Conservation (phyloP, 495 filamentous ascomycete genomes). For the Penicillium odoratum region DNA sequence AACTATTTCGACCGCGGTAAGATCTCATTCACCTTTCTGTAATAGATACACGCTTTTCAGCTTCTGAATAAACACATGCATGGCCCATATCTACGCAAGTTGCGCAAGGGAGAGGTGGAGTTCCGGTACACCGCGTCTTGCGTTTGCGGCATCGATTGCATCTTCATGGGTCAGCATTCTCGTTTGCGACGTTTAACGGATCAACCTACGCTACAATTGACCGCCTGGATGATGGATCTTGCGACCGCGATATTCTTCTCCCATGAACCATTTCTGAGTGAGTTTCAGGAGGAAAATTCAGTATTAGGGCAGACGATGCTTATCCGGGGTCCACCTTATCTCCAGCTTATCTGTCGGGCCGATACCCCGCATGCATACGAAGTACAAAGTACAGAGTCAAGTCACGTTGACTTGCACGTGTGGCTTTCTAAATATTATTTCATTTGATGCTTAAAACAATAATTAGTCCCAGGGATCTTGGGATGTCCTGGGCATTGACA, state of each 20-base stretch:
- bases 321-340: too few relatives aligned
- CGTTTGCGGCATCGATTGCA: constrained; percentile 40
- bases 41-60: constrained; percentile 39
- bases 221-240: constrained; percentile 24
- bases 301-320: too few relatives aligned
- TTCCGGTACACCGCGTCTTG: constrained; percentile 40
- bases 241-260: constrained; percentile 25
- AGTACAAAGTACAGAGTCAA: too few relatives aligned
- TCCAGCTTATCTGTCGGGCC: too few relatives aligned
- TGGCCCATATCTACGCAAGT: constrained; percentile 34
- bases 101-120: constrained; percentile 35
- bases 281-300: background rate
- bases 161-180: constrained; percentile 18
- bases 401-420: too few relatives aligned
- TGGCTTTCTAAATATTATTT: too few relatives aligned
- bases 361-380: too few relatives aligned
- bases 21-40: constrained; percentile 29
- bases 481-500: too few relatives aligned
- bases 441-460: too few relatives aligned
- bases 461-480: too few relatives aligned
- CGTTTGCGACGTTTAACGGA: background rate
- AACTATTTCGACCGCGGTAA: background rate
- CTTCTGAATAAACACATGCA: constrained; percentile 38
- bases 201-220: constrained; percentile 36
- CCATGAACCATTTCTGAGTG: constrained; percentile 26